A percentile compares a stretch with the other conserved stretches of the same genome.
Evolutionary conservation across 1,139 yeast species (phyloP).

Genomic region (Candida neerlandica): DNA sequence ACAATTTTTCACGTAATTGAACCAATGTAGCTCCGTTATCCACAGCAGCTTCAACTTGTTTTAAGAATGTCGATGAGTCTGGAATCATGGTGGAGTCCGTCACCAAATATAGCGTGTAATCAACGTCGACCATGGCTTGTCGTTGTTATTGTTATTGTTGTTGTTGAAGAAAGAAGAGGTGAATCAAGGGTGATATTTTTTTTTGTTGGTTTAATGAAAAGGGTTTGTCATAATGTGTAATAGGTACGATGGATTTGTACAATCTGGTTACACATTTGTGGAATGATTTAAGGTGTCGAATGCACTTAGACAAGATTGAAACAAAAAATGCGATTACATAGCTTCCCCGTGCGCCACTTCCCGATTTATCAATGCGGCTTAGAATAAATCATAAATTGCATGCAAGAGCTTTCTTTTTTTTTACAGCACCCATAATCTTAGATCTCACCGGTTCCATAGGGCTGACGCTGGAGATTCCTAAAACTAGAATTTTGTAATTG

Average conservation of each 20-base stretch:
- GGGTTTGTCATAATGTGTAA: not conserved
- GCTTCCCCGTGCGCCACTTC: not conserved
- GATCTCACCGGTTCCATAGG: too few relatives aligned
- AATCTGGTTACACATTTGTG: too few relatives aligned
- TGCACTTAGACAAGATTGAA: constrained; percentile 1
- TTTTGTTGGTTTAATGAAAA: not conserved
- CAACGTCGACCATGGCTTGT: constrained; percentile 22
- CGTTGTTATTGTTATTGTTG: not conserved
- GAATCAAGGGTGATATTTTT: not conserved
- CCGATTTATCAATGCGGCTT: too few relatives aligned
- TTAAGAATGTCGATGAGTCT: constrained; percentile 54
- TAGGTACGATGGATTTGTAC: too few relatives aligned
- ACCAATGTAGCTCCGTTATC: constrained; percentile 77
- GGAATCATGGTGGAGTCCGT: constrained; percentile 84
- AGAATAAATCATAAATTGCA: too few relatives aligned
- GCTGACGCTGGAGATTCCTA: too few relatives aligned
- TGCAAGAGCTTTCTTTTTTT: too few relatives aligned
- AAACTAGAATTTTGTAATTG: too few relatives aligned
- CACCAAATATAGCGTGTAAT: constrained; percentile 73
- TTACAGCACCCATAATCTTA: too few relatives aligned
- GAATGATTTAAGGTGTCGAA: not conserved
- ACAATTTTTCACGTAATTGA: constrained; percentile 79
- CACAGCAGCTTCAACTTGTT: constrained; percentile 64
- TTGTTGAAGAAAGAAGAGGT: not conserved
- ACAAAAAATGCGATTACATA: constrained; percentile 8